phyloP scores from a whole-genome alignment of 352 stramenopile species.

The Phytophthora ohioensis region DNA sequence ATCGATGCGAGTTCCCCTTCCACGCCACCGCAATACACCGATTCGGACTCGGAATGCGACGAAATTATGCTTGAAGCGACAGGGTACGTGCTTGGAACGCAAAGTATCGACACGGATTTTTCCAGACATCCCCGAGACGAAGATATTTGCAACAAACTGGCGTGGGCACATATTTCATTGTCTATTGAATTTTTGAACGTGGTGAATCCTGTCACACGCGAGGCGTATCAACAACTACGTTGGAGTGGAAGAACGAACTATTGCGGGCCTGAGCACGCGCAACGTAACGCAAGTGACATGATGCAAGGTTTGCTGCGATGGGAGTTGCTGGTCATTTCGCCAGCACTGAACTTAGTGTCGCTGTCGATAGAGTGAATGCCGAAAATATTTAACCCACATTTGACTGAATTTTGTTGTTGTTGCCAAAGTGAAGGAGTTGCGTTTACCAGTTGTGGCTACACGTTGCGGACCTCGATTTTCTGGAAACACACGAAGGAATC shows the following conservation, averaged over 20 bases:
- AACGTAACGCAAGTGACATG: slow-evolving; percentile 51
- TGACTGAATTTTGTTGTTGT: neutral
- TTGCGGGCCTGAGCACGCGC: slow-evolving; percentile 42
- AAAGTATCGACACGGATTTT: slow-evolving; percentile 45
- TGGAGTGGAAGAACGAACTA: slow-evolving; percentile 58
- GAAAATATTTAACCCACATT: neutral
- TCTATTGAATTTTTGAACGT: slow-evolving; percentile 54
- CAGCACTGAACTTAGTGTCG: slow-evolving; percentile 35
- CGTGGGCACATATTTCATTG: slow-evolving; percentile 49
- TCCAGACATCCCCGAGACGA: slow-evolving; percentile 9
- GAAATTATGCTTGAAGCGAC: slow-evolving; percentile 29
- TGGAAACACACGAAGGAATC: too few relatives aligned
- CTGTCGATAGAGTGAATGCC: slow-evolving; percentile 5
- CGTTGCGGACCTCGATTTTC: too few relatives aligned
- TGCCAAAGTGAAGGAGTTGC: too few relatives aligned
- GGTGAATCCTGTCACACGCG: slow-evolving; percentile 30
- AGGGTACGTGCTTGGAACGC: slow-evolving; percentile 51
- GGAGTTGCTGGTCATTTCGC: slow-evolving; percentile 48
- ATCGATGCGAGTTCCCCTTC: slow-evolving; percentile 28
- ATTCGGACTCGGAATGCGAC: slow-evolving; percentile 23
- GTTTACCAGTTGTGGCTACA: too few relatives aligned
- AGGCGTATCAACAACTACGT: slow-evolving; percentile 42
- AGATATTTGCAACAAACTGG: slow-evolving; percentile 22
- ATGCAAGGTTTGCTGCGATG: slow-evolving; percentile 49
- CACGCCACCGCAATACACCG: slow-evolving; percentile 15